Percentiles rank a stretch among this genome's conserved stretches.
These are phyloP conservation scores for Furcasterigmium furcatum DNA, from an alignment of 2,329 filamentous ascomycete species.

Conservation along the genomic window DNA sequence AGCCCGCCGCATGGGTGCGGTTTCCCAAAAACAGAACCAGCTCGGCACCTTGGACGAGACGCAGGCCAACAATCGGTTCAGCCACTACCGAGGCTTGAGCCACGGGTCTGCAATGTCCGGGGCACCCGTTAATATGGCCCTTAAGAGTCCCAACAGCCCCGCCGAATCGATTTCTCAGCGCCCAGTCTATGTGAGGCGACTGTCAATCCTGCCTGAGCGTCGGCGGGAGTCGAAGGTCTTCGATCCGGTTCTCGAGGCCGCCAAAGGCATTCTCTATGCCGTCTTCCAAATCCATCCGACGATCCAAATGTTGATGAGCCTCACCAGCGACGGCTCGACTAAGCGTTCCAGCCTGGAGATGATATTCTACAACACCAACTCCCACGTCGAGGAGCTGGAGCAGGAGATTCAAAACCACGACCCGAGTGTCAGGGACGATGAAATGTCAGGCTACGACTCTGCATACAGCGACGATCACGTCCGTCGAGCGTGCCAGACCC, in stretches of 20 bases:
- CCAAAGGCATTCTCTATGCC: conserved; percentile 64
- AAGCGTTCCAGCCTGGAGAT: conserved; percentile 64
- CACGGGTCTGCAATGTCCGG: conserved; percentile 68
- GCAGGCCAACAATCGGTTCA: conserved; percentile 61
- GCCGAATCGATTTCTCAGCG: conserved; percentile 55
- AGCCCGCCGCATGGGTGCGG: conserved; percentile 61
- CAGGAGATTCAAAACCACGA: conserved; percentile 63
- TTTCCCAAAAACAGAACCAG: conserved; percentile 57
- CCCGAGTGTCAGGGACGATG: conserved; percentile 43
- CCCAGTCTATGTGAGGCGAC: conserved; percentile 59
- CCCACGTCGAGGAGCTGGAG: conserved; percentile 63
- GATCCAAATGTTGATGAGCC: conserved; percentile 62
- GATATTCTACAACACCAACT: conserved; percentile 66
- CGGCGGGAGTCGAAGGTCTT: conserved; percentile 58
- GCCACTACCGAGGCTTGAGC: conserved; percentile 63
- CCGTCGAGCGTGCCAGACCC: conserved; percentile 58
- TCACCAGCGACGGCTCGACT: conserved; percentile 57
- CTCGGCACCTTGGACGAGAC: conserved; percentile 61
- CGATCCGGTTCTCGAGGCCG: conserved; percentile 61
- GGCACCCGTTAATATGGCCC: conserved; percentile 29
- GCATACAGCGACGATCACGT: conserved; percentile 60
- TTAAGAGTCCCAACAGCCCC: conserved; percentile 56
- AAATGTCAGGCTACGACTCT: conserved; percentile 43
- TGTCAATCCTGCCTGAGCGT: conserved; percentile 62
- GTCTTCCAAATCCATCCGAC: conserved; percentile 67